Percentiles rank a stretch among this genome's conserved stretches.
Conservation (phyloP, 176 grass and related monocot species). For the Canna indica region DNA sequence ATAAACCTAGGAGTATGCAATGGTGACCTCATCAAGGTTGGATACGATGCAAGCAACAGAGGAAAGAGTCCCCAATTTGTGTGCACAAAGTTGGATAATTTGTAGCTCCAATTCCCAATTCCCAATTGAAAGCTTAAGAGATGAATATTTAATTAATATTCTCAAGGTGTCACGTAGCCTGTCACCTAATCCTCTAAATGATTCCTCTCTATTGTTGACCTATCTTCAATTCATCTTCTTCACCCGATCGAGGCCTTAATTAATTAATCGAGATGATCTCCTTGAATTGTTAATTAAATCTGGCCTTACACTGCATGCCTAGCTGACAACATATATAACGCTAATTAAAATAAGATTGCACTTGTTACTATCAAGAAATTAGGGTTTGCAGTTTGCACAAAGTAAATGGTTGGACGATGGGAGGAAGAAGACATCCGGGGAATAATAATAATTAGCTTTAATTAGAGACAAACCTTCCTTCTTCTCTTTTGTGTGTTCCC, state of each 20-base stretch:
- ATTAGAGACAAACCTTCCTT: constrained; percentile 16
- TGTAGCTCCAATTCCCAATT: too few relatives aligned
- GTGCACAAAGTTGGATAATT: too few relatives aligned
- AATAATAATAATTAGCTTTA: background rate
- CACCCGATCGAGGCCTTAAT: background rate
- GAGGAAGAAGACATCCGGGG: background rate
- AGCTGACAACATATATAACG: too few relatives aligned
- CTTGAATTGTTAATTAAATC: too few relatives aligned
- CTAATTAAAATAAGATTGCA: background rate
- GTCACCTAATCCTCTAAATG: constrained; percentile 7
- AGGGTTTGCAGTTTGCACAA: background rate
- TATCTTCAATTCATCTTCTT: too few relatives aligned
- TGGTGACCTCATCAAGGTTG: too few relatives aligned
- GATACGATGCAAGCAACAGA: too few relatives aligned
- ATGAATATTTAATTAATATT: background rate
- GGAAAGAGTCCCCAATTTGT: too few relatives aligned
- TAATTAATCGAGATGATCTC: background rate
- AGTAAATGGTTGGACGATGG: background rate
- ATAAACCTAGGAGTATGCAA: too few relatives aligned
- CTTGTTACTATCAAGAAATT: background rate
- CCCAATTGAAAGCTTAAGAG: background rate
- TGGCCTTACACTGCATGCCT: too few relatives aligned
- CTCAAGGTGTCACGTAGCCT: constrained; percentile 1
- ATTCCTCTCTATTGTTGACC: constrained; percentile 8
- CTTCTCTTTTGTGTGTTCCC: background rate